Percentiles rank a stretch among this genome's conserved stretches.
phyloP scores from a whole-genome alignment of 176 grass and related monocot genomes.

The Neostapfia colusana region DNA sequence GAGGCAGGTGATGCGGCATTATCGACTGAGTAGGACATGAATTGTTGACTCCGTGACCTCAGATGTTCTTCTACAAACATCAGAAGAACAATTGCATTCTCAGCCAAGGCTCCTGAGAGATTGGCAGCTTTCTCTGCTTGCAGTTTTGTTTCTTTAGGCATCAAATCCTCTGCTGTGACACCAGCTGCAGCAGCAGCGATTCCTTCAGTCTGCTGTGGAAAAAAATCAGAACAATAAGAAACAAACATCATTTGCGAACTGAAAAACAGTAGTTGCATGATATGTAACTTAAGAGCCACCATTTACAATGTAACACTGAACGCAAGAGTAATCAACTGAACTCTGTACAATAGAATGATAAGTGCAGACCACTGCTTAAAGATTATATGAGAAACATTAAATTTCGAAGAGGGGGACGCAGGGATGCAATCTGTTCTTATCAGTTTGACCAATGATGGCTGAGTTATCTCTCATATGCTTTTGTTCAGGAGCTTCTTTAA shows the following conservation, averaged over 20 bases:
- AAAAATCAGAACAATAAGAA: slow-evolving; percentile 22
- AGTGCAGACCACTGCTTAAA: slow-evolving; percentile 19
- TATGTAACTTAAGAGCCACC: slow-evolving; percentile 24
- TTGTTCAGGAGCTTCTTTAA: not conserved
- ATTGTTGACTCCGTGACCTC: slow-evolving; percentile 81
- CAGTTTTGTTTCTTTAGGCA: slow-evolving; percentile 67
- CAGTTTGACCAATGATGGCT: slow-evolving; percentile 17
- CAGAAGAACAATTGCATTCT: slow-evolving; percentile 90
- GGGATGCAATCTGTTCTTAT: slow-evolving; percentile 10
- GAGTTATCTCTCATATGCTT: not conserved
- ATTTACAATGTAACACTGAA: slow-evolving; percentile 16
- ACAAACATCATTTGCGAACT: slow-evolving; percentile 16
- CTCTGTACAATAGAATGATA: not conserved
- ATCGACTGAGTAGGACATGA: slow-evolving; percentile 61
- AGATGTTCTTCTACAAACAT: slow-evolving; percentile 99
- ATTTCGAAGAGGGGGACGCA: slow-evolving; percentile 9
- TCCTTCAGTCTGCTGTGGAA: slow-evolving; percentile 68
- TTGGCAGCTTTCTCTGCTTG: slow-evolving; percentile 77
- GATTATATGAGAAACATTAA: slow-evolving; percentile 15
- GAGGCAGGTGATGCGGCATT: slow-evolving; percentile 53
- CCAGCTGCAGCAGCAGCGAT: slow-evolving; percentile 62
- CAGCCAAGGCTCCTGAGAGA: slow-evolving; percentile 71
- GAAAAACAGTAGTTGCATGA: slow-evolving; percentile 25
- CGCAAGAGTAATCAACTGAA: slow-evolving; percentile 7
- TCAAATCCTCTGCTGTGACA: slow-evolving; percentile 67